Evolutionary conservation across 352 stramenopile genomes (phyloP).

Genomic region (Phytophthora syringae): DNA sequence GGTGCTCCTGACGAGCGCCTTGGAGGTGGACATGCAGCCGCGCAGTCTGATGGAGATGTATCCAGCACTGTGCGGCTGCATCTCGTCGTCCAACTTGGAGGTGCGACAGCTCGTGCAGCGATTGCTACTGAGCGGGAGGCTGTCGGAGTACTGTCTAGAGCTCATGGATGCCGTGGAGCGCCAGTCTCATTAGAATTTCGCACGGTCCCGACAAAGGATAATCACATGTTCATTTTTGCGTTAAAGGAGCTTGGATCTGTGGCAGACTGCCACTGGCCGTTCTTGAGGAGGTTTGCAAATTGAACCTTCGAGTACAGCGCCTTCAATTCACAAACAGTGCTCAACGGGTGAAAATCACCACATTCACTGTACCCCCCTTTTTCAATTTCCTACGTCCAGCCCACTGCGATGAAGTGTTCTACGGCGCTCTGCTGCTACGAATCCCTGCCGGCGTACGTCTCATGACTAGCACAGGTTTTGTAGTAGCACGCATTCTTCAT

Average conservation of each 20-base stretch:
- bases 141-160: constrained; percentile 65
- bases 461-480: no score
- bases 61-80: constrained; percentile 76
- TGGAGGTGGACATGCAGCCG: constrained; percentile 60
- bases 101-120: constrained; percentile 75
- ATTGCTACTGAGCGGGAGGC: constrained; percentile 56
- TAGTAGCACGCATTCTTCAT: no score
- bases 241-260: no score
- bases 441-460: no score
- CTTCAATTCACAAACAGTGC: constrained; percentile 39
- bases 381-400: no score
- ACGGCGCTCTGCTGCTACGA: no score
- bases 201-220: no score
- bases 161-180: constrained; percentile 44
- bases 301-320: constrained; percentile 62
- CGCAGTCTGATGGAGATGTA: constrained; percentile 79
- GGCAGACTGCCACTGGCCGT: constrained; percentile 28
- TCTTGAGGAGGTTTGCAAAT: constrained; percentile 70
- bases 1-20: constrained; percentile 63
- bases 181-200: constrained; percentile 36
- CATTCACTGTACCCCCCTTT: no score
- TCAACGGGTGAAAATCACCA: no score
- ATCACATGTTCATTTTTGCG: constrained; percentile 8
- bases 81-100: constrained; percentile 67
- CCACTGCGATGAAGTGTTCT: no score